Conservation (phyloP, 2,329 filamentous ascomycete genomes). For the Chaetothyriales sp. region DNA sequence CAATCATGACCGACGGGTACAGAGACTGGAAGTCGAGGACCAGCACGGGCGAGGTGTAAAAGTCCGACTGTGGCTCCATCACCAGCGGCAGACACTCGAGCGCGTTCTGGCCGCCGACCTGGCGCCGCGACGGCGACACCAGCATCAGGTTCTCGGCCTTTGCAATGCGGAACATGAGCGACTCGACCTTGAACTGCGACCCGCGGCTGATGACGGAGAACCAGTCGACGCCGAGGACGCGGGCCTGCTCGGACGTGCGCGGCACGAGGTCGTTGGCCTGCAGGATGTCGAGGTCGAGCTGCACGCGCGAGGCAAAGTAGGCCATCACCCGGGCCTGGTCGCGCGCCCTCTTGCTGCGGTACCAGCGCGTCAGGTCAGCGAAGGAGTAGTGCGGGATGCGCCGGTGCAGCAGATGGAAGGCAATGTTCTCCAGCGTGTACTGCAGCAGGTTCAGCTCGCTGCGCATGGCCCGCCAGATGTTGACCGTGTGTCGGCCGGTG, state of each 20-base stretch:
- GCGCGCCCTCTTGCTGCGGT: conserved; percentile 49
- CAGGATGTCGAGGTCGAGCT: conserved; percentile 76
- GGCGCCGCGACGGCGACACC: conserved; percentile 75
- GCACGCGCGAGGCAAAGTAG: conserved; percentile 61
- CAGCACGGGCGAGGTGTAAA: conserved; percentile 77
- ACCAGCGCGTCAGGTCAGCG: conserved; percentile 68
- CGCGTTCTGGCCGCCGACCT: conserved; percentile 87
- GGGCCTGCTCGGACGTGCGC: conserved; percentile 84
- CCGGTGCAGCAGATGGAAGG: conserved; percentile 74
- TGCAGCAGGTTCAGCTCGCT: conserved; percentile 81
- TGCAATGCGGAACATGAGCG: conserved; percentile 94
- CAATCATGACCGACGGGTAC: conserved; percentile 97
- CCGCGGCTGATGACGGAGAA: conserved; percentile 90
- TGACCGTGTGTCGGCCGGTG: conserved; percentile 92
- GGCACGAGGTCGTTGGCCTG: conserved; percentile 79
- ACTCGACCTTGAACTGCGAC: conserved; percentile 97
- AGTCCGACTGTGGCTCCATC: conserved; percentile 92
- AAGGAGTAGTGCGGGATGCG: conserved; percentile 79
- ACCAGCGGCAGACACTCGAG: conserved; percentile 87
- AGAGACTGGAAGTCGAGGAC: conserved; percentile 93
- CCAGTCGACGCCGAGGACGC: conserved; percentile 86
- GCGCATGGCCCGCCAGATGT: conserved; percentile 92
- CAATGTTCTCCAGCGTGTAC: conserved; percentile 93
- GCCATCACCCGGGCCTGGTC: conserved; percentile 61
- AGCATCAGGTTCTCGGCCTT: conserved; percentile 92